These are phyloP conservation scores for Globisporangium apiculatum DNA, from an alignment of 352 stramenopile genomes.

Conservation along the genomic window DNA sequence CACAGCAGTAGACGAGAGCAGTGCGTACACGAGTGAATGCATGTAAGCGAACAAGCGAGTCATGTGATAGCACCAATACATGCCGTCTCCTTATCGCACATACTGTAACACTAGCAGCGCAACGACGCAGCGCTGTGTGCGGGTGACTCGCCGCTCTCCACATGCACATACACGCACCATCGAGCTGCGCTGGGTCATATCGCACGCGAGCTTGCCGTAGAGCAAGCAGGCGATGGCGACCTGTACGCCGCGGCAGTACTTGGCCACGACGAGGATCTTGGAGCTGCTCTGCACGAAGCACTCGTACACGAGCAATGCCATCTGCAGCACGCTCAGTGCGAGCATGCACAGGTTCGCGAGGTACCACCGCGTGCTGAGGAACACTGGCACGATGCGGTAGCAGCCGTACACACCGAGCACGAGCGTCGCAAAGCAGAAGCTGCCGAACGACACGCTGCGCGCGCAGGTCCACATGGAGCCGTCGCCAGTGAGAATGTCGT, in stretches of 20 bases:
- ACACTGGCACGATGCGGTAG: slow-evolving; percentile 47
- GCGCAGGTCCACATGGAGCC: slow-evolving; percentile 40
- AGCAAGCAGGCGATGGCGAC: slow-evolving; percentile 61
- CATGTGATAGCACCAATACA: no score
- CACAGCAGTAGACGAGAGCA: neutral
- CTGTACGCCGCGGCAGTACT: slow-evolving; percentile 68
- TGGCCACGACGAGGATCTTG: slow-evolving; percentile 55
- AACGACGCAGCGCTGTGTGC: neutral
- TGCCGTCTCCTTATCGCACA: no score
- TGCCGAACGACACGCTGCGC: slow-evolving; percentile 56
- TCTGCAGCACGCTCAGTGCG: slow-evolving; percentile 46
- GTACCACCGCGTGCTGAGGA: slow-evolving; percentile 51
- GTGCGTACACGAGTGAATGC: neutral
- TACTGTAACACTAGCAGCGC: no score
- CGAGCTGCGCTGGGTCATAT: slow-evolving; percentile 39
- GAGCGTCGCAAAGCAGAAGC: slow-evolving; percentile 46
- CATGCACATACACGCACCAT: slow-evolving; percentile 14
- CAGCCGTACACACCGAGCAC: slow-evolving; percentile 31
- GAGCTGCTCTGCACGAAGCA: slow-evolving; percentile 52
- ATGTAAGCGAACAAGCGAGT: no score
- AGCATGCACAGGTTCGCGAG: slow-evolving; percentile 56
- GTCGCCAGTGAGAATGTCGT: slow-evolving; percentile 23
- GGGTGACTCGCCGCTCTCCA: neutral
- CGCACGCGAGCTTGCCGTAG: slow-evolving; percentile 60
- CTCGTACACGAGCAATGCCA: slow-evolving; percentile 57